Percentiles rank a stretch among this genome's conserved stretches.
Conservation (phyloP, 139 green algal genomes). For the Chlorella vulgaris region DNA sequence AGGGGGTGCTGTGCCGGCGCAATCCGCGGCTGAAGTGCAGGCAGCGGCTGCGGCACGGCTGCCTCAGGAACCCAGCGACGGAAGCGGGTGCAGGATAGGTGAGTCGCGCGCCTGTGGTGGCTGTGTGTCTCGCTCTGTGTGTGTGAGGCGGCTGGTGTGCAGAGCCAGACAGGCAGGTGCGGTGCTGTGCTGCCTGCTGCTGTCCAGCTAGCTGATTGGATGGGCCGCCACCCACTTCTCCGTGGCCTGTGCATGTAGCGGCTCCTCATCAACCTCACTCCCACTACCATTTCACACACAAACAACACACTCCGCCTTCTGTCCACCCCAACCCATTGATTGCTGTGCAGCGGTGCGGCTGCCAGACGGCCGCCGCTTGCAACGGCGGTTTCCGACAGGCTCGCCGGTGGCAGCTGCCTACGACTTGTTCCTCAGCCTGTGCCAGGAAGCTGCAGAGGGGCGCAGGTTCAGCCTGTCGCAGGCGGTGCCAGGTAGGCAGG, state of each 20-base stretch:
- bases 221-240: no score
- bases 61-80: conserved; percentile 58
- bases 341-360: conserved; percentile 46
- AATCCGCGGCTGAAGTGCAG: conserved; percentile 26
- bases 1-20: neutral
- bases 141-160: no score
- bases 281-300: no score
- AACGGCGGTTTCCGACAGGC: conserved; percentile 63
- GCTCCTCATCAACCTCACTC: no score
- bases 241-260: no score
- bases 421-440: conserved; percentile 41
- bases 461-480: conserved; percentile 31
- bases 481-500: conserved; percentile 5
- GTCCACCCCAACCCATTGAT: no score
- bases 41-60: conserved; percentile 51
- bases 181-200: no score
- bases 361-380: conserved; percentile 63
- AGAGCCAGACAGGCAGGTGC: no score
- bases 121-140: no score
- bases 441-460: conserved; percentile 40
- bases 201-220: no score
- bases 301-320: no score
- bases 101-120: conserved; percentile 38
- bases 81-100: conserved; percentile 49
- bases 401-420: conserved; percentile 49